Base-by-base conservation (phyloP, 768 basidiomycete genomes). In the Russula vinacea region DNA sequence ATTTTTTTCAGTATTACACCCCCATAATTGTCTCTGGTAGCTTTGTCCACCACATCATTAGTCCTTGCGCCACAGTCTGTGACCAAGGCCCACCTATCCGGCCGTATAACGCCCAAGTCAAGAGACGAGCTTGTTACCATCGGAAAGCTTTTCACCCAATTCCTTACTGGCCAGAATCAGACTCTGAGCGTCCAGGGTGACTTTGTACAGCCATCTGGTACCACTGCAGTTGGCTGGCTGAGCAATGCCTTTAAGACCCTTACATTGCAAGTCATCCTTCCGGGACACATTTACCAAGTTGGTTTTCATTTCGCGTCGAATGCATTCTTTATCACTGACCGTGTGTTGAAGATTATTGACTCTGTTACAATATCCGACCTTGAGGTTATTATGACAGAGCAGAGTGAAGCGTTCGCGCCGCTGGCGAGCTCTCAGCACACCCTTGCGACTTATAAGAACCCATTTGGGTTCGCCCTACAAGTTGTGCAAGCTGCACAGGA, bases 391-490 rank as follows among this genome's bases (percentile, higher is more conserved):
- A 79, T 89, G 73, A 72, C 79, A 32, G 78, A 77, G 8, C 77
- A 78, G 44, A 77, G 78, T 57, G 77, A 89, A 71, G 78, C 83
- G 0, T 88, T 83, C 68, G 80, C 82, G 1, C 86, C 88, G 0
- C 75, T 80, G n/a, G 76, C 86, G 0, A 81, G 83, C 66, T 88
- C 86, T 5, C 74, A 80, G 45, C 73, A 77, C 56, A 84, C 84
- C 0, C 59, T 84, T 3, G 85, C 84, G 17, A 74, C 78, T 66
- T 88, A 87, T 72, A 83, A 81, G 73, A 90, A 89, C 73, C 88
- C 89, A 1, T 90, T 90, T 71, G 88, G 88, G 4, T 90, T 90
- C 74, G 82, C 84, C 13, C 71, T 90, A 58, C 86, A 89, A 69
- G 85, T 88, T 26, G 72, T 84, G 13, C 77, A 81, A 66, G 76